These are phyloP conservation scores for Sclerotinia minor DNA, from an alignment of 2,329 filamentous ascomycete genomes.

Conservation along the genomic window DNA sequence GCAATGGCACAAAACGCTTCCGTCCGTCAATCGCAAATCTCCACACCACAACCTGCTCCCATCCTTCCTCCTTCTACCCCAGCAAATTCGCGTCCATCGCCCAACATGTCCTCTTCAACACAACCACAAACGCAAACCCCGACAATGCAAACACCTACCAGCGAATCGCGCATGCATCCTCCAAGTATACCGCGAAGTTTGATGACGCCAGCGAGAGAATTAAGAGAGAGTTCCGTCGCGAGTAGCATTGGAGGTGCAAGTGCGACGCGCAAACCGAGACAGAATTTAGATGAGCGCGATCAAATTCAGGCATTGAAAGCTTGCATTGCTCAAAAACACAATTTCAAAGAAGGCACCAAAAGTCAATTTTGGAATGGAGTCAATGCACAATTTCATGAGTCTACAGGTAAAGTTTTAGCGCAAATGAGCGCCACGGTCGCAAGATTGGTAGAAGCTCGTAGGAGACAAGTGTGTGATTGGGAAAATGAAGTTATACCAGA, in stretches of 20 bases:
- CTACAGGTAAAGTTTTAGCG: constrained; percentile 40
- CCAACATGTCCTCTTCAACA: constrained; percentile 25
- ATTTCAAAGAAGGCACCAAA: constrained; percentile 42
- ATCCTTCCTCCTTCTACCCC: constrained; percentile 38
- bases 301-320: constrained; percentile 41
- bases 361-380: constrained; percentile 41
- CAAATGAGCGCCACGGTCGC: constrained; percentile 43
- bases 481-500: constrained; percentile 39
- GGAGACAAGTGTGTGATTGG: constrained; percentile 41
- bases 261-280: constrained; percentile 40
- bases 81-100: constrained; percentile 30
- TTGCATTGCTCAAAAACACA: constrained; percentile 38
- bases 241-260: constrained; percentile 37
- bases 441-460: constrained; percentile 39
- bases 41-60: constrained; percentile 31
- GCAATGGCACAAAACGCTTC: constrained; percentile 35
- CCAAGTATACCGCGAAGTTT: constrained; percentile 38
- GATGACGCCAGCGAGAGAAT: constrained; percentile 39
- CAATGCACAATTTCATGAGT: constrained; percentile 38
- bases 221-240: constrained; percentile 39
- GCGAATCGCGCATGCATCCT: constrained; percentile 40
- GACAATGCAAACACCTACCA: constrained; percentile 33
- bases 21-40: constrained; percentile 25
- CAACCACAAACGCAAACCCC: constrained; percentile 30
- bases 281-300: constrained; percentile 41